phyloP scores from a whole-genome alignment of 208 protist genomes.

The Trypanosoma vivax region DNA sequence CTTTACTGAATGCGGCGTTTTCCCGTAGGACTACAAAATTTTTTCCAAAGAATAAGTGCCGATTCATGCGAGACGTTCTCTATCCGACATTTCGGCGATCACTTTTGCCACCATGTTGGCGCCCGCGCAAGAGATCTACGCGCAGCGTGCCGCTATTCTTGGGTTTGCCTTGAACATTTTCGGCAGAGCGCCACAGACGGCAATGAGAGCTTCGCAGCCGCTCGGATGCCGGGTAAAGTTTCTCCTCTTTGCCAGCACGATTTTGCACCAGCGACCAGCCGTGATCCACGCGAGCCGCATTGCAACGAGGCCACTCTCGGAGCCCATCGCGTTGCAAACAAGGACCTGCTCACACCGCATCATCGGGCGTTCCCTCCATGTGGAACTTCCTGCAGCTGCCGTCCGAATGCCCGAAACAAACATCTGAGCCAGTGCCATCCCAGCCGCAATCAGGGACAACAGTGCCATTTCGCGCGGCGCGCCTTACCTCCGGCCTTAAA shows the following conservation, averaged over 20 bases:
- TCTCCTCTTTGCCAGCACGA: constrained; percentile 3
- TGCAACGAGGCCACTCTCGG: constrained; percentile 2
- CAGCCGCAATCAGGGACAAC: too few species aligned
- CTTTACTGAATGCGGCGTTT: constrained; percentile 10
- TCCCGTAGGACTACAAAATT: constrained; percentile 1
- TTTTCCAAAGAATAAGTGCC: constrained; percentile 7
- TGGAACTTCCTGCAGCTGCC: too few species aligned
- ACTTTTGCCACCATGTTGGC: not conserved
- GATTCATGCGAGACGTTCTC: not conserved
- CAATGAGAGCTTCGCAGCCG: not conserved
- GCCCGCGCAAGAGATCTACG: not conserved
- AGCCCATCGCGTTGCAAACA: not conserved
- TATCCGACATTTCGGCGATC: not conserved
- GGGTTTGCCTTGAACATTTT: constrained; percentile 5
- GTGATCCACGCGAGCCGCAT: not conserved
- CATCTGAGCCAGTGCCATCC: too few species aligned
- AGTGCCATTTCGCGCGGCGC: too few species aligned
- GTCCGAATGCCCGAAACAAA: too few species aligned
- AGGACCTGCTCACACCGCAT: constrained; percentile 1
- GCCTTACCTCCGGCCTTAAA: too few species aligned
- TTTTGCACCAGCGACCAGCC: not conserved
- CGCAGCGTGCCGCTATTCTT: not conserved
- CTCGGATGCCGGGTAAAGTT: constrained; percentile 2
- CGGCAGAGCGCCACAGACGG: not conserved
- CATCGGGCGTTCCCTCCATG: too few species aligned